These are phyloP conservation scores for Linderina pennispora DNA, from an alignment of 192 early-diverging fungal genomes.

Conservation along the genomic window DNA sequence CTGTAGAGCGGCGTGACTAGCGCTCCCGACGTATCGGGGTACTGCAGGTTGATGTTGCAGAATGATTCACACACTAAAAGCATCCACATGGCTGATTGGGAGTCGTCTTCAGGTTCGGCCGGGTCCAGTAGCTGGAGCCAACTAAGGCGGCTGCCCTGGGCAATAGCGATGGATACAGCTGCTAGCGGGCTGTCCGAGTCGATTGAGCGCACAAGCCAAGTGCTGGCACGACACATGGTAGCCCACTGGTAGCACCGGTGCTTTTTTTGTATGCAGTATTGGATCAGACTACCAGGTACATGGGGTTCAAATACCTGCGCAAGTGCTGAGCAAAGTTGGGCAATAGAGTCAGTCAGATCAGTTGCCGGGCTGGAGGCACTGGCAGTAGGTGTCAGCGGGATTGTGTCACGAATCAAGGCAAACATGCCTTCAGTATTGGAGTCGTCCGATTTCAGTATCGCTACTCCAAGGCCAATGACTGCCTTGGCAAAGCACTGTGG, in stretches of 20 bases:
- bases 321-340: conserved; percentile 4
- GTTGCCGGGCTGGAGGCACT: neutral
- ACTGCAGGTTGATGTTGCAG: conserved; percentile 3
- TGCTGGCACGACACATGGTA: conserved; percentile 15
- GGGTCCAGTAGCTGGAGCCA: conserved; percentile 21
- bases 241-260: conserved; percentile 44
- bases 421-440: conserved; percentile 12
- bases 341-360: neutral
- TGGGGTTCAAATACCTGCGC: conserved; percentile 3
- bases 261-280: conserved; percentile 8
- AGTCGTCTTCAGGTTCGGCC: neutral
- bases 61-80: conserved; percentile 31
- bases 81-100: conserved; percentile 11
- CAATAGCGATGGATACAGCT: conserved; percentile 2
- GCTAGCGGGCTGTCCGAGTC: neutral
- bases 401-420: conserved; percentile 26
- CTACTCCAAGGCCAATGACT: conserved; percentile 1
- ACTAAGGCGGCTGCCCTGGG: conserved; percentile 19
- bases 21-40: conserved; percentile 4
- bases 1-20: conserved; percentile 9
- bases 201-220: conserved; percentile 8
- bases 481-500: conserved; percentile 8
- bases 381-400: conserved; percentile 1
- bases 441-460: conserved; percentile 2
- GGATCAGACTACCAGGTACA: too few species aligned